Evolutionary conservation across 1,284 basidiomycete genomes (phyloP), one percentile per base, ranked within the genome.

Genomic region (Cryptococcus hybrid): DNA sequence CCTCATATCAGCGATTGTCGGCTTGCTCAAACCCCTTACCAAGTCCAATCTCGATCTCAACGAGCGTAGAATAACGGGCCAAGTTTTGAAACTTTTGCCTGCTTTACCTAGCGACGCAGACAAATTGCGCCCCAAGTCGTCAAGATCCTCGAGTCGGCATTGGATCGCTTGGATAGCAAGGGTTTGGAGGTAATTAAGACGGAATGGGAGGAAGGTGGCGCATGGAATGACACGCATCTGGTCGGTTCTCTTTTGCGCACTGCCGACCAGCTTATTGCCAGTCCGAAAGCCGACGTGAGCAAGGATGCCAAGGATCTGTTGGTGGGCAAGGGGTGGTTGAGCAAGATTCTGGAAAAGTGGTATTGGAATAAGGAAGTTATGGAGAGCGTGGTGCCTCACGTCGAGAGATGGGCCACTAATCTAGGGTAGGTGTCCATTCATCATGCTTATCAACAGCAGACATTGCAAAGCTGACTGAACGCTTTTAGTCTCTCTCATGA

Each of bases 301-400:
- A 54, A 61, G 15, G 55, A 57, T 8, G 47, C 72, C 49, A 61
- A 59, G 54, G 37, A 13, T 1, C 46, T 55, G 34, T 53, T 69
- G 9, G 43, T 58, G 49, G 55, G 70, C 9, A 76, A 62, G 9
- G 51, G 84, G 1, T 79, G 85, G 51, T 34, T 86, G 3, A 62
- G 59, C 0, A 51, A 67, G 34, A 78, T 84, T 18, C 61, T 84
- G 0, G 66, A 75, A 43, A 80, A 76, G 40, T 91, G 87, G 88
- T 80, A 81, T 83, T 86, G 53, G 83, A 83, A 46, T 74, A 78
- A 70, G 13, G 74, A 74, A 55, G 84, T 85, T 1, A 64, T 91
- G 37, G 76, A 78, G 45, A 84, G 84, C 4, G 64, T 87, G 7
- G 82, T 82, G 0, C 70, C 74, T 5, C 74, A 89, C 6, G 59